Conservation (phyloP, 2,329 filamentous ascomycete genomes). For the Harringtonia aguacate region DNA sequence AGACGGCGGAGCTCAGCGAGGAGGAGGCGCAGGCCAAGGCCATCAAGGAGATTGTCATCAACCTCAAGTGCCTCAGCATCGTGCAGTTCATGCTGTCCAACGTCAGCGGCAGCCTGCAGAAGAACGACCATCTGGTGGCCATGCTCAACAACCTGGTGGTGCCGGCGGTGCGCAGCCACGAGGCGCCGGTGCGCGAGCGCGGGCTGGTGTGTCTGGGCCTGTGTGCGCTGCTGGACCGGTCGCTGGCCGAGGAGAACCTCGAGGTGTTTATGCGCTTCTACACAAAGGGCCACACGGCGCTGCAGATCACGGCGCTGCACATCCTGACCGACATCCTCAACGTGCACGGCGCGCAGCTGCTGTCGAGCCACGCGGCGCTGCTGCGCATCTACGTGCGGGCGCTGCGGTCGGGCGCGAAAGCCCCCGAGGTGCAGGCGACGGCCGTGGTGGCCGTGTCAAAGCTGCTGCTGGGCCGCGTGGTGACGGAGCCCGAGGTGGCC, state of each 20-base stretch:
- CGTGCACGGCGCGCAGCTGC: slow-evolving; percentile 72
- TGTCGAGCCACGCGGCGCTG: slow-evolving; percentile 56
- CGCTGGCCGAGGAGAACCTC: slow-evolving; percentile 84
- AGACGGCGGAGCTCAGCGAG: slow-evolving; percentile 35
- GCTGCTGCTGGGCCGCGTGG: slow-evolving; percentile 68
- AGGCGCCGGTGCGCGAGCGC: slow-evolving; percentile 83
- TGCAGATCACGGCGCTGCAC: slow-evolving; percentile 84
- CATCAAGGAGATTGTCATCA: slow-evolving; percentile 85
- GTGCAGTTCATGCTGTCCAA: slow-evolving; percentile 97
- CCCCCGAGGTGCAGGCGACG: slow-evolving; percentile 66
- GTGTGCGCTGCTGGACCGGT: slow-evolving; percentile 83
- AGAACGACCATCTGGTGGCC: slow-evolving; percentile 85
- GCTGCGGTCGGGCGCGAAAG: slow-evolving; percentile 60
- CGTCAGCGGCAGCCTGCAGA: slow-evolving; percentile 75
- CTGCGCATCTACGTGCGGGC: slow-evolving; percentile 81
- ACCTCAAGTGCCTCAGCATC: slow-evolving; percentile 96
- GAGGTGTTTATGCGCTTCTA: slow-evolving; percentile 94
- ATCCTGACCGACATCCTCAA: slow-evolving; percentile 90
- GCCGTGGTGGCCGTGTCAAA: slow-evolving; percentile 78
- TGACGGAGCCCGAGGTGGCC: slow-evolving; percentile 57
- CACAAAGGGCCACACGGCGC: slow-evolving; percentile 76
- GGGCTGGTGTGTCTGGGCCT: slow-evolving; percentile 83
- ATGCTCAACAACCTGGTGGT: slow-evolving; percentile 97
- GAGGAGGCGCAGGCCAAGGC: slow-evolving; percentile 64
- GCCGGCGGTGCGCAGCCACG: slow-evolving; percentile 85